These are phyloP conservation scores for Clarireedia paspali DNA, from an alignment of 2,329 filamentous ascomycete genomes.

Conservation along the genomic window DNA sequence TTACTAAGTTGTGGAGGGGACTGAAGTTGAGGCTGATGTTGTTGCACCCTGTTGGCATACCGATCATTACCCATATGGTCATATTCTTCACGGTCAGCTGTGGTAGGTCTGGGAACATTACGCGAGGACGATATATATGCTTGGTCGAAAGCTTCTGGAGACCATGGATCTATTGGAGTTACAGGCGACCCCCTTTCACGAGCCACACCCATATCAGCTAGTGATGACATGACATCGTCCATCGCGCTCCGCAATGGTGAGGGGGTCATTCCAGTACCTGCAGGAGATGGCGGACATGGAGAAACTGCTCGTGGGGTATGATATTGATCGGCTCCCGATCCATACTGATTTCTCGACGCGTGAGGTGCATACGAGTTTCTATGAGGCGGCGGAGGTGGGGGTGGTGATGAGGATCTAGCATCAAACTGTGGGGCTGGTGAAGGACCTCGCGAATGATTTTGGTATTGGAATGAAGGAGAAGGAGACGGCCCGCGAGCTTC, in stretches of 20 bases:
- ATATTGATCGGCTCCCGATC: conserved; percentile 36
- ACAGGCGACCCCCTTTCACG: conserved; percentile 48
- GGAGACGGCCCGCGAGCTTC: conserved; percentile 31
- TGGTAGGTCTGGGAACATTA: conserved; percentile 51
- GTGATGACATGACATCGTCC: conserved; percentile 94
- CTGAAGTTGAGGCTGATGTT: conserved; percentile 14
- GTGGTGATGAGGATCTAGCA: conserved; percentile 42
- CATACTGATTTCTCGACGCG: conserved; percentile 31
- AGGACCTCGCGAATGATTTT: conserved; percentile 30
- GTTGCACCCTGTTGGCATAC: conserved; percentile 16
- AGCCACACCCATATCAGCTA: conserved; percentile 74
- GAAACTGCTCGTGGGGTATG: conserved; percentile 53
- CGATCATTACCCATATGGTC: conserved; percentile 47
- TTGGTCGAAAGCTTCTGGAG: conserved; percentile 73
- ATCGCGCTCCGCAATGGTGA: conserved; percentile 91
- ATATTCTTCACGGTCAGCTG: conserved; percentile 48
- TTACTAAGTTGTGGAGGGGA: conserved; percentile 68
- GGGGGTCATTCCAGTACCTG: conserved; percentile 64
- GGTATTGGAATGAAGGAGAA: conserved; percentile 24
- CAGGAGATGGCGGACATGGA: conserved; percentile 61
- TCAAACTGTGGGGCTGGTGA: conserved; percentile 33
- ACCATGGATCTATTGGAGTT: conserved; percentile 69
- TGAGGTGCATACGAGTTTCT: conserved; percentile 47
- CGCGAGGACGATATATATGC: conserved; percentile 27
- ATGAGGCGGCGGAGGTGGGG: conserved; percentile 79